Evolutionary conservation across 495 filamentous ascomycete species (phyloP), one percentile per base, ranked within the genome.

Genomic region (Penicillium steckii): DNA sequence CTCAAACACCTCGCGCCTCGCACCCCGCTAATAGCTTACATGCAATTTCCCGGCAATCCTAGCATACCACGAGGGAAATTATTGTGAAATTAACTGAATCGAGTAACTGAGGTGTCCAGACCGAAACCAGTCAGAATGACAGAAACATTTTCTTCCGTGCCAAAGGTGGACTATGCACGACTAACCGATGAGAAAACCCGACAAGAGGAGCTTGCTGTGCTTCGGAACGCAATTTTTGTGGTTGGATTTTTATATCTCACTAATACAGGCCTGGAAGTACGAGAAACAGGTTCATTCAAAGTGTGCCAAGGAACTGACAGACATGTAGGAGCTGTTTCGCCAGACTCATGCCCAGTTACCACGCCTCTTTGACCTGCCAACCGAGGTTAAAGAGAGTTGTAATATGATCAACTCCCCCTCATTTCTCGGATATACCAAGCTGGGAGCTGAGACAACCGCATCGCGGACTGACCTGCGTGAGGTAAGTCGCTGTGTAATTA

Each of bases 211-310:
- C 78, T 97, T 0, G 67, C 76, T 0, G 71, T 87, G 24, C 75
- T 97, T 13, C 85, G 85, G 18, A 77, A 88, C 57, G 91, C 92
- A 0, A 80, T 97, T 18, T 85, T 97, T 62, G 85, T 90, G 57
- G 90, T 96, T 8, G 93, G 93, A 1, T 96, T 97, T 60, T 68
- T 96, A 18, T 97, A 97, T 61, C 78, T 97, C 52, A 87, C 83
- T 45, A 91, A 97, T 59, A 89, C 89, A 5, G 93, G 91, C 7
- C 81, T 96, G 21, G 79, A 88, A 49, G 83, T 70, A 54, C 29
- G 47, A 48, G 15, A 17, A 21, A 12, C 4, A 15, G 33, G n/a
- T n/a, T n/a, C n/a, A n/a, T n/a, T n/a, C n/a, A 18, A 17, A 18
- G 18, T 19, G n/a, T 37, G n/a, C 4, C 0, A 15, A 32, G n/a